These are phyloP conservation scores for Vitis vinifera DNA, from an alignment of 164 flowering plant genomes.

Conservation along the genomic window ASM3070453v1 NC_081815.1:2576501-2577000, in stretches of 20 bases:
- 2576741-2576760: neutral
- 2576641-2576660: too few species aligned
- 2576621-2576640: too few species aligned
- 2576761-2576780: neutral
- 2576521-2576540: too few species aligned
- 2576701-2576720: too few species aligned
- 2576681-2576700: too few species aligned
- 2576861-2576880: conserved; percentile 88
- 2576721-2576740: too few species aligned
- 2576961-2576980: conserved; percentile 41
- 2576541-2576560: too few species aligned
- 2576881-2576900: conserved; percentile 88
- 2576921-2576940: conserved; percentile 75
- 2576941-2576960: conserved; percentile 76
- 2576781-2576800: neutral
- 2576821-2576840: conserved; percentile 24
- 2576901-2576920: conserved; percentile 70
- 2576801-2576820: neutral
- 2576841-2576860: conserved; percentile 75
- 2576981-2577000: conserved; percentile 61
- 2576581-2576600: too few species aligned
- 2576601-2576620: too few species aligned
- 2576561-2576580: too few species aligned
- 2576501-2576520: too few species aligned
- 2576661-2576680: too few species aligned